A percentile compares a stretch with the other conserved stretches of the same genome.
Conservation (phyloP, 2,329 filamentous ascomycete species). For the Aspergillus unguis region DNA sequence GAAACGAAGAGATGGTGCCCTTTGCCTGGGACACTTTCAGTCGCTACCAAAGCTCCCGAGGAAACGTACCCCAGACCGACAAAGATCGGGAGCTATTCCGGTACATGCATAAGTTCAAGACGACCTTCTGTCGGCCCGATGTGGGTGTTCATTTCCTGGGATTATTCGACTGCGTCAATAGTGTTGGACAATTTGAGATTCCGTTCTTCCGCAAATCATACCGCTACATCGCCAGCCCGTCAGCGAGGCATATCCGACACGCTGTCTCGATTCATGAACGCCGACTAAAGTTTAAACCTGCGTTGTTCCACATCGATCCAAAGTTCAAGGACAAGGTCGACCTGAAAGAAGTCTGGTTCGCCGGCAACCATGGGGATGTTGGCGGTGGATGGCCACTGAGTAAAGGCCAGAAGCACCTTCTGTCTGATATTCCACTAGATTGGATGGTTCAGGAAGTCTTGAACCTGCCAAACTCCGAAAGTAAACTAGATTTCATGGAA, state of each 20-base stretch:
- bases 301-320: slow-evolving; percentile 38
- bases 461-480: slow-evolving; percentile 20
- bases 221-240: slow-evolving; percentile 38
- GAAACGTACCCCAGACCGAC: slow-evolving; percentile 20
- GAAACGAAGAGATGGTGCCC: slow-evolving; percentile 54
- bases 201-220: slow-evolving; percentile 30
- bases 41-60: slow-evolving; percentile 32
- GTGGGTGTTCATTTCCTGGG: slow-evolving; percentile 54
- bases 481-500: slow-evolving; percentile 22
- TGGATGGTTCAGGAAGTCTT: slow-evolving; percentile 54
- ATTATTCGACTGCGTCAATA: slow-evolving; percentile 55
- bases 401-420: slow-evolving; percentile 24
- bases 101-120: slow-evolving; percentile 45
- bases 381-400: slow-evolving; percentile 52
- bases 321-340: slow-evolving; percentile 35
- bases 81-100: slow-evolving; percentile 18
- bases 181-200: slow-evolving; percentile 33
- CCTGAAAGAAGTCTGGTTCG: slow-evolving; percentile 55
- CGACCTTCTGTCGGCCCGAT: slow-evolving; percentile 48
- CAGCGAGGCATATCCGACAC: slow-evolving; percentile 49
- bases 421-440: slow-evolving; percentile 51
- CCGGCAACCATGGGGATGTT: slow-evolving; percentile 53
- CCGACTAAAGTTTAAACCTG: slow-evolving; percentile 55
- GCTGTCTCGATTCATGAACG: slow-evolving; percentile 55
- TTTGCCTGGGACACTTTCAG: slow-evolving; percentile 44